These are phyloP conservation scores for Gaeumannomyces tritici DNA, from an alignment of 2,329 filamentous ascomycete genomes.

Conservation along the genomic window DNA sequence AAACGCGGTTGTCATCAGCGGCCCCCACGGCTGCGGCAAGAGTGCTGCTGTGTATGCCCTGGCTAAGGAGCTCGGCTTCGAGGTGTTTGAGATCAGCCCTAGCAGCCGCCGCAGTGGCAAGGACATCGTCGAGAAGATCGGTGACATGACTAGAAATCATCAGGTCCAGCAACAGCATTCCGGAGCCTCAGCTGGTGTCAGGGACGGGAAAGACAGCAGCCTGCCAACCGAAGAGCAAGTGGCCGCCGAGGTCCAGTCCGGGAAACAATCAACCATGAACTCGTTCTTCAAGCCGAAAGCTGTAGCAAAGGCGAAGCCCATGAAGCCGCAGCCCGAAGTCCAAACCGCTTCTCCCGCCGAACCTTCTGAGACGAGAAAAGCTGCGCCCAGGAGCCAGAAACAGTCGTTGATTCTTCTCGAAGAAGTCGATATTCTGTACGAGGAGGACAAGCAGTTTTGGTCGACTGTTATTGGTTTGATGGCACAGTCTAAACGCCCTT, in stretches of 20 bases:
- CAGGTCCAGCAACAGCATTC: constrained; percentile 54
- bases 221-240: constrained; percentile 33
- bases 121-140: constrained; percentile 84
- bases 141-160: constrained; percentile 95
- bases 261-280: constrained; percentile 69
- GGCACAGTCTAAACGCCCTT: constrained; percentile 75
- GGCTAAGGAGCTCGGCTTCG: constrained; percentile 83
- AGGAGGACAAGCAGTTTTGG: constrained; percentile 97
- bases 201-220: constrained; percentile 14
- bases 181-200: constrained; percentile 13
- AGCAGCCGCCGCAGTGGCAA: constrained; percentile 76
- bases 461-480: constrained; percentile 69
- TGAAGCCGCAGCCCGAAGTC: constrained; percentile 10
- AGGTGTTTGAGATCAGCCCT: constrained; percentile 90
- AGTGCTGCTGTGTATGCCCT: constrained; percentile 87
- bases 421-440: constrained; percentile 87
- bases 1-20: constrained; percentile 82
- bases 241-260: constrained; percentile 50
- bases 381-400: constrained; percentile 53
- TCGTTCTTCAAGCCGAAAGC: constrained; percentile 64
- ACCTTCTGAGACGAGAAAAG: constrained; percentile 17
- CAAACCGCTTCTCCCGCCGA: constrained; percentile 1
- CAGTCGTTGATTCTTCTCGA: constrained; percentile 92
- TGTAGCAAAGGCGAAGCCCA: constrained; percentile 12
- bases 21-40: constrained; percentile 84